Evolutionary conservation across 2,329 filamentous ascomycete species (phyloP), one percentile per base, ranked within the genome.

Genomic region (Westerdykella sp.): DNA sequence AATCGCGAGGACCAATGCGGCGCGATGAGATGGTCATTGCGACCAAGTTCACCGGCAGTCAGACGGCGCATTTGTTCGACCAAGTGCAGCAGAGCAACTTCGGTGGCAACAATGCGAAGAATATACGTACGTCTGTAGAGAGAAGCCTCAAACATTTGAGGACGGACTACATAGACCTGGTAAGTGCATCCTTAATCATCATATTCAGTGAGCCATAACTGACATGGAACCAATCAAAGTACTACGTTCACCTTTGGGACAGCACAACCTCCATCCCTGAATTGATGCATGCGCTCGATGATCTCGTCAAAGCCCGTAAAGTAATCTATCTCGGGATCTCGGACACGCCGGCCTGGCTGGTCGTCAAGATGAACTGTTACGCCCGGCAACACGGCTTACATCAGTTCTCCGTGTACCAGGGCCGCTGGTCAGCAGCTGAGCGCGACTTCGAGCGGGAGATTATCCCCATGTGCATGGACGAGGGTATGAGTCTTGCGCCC

Each of bases 151-250:
- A 54, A 45, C 35, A 42, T 5, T 40, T 63, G 16, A 35, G 84
- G 80, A 66, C 72, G 83, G 41, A 74, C 41, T 88, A 86, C 57
- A 79, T 87, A 44, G 84, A 88, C 55, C 40, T 66, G 9, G 49
- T 60, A 44, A 47, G 48, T 45, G 16, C 23, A 12, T 23, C 13
- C 7, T 18, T 21, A 10, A 4, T 58, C 84, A 36, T 49, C 60
- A 9, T 57, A 59, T 9, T 22, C 14, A 15, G 41, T 60, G 23
- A 46, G 57, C 38, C 7, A 13, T 14, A 25, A 39, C 37, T 44
- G 34, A 46, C 37, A 41, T 21, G 18, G 18, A 21, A 21, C 18
- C 18, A 25, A 18, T 12, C 5, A 30, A 14, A 62, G 55, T 62
- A 60, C 40, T 66, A 66, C 45, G 39, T 63, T 10, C 69, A 72